phyloP scores from a whole-genome alignment of 257 asterid species.

The Leonotis leonurus region DNA sequence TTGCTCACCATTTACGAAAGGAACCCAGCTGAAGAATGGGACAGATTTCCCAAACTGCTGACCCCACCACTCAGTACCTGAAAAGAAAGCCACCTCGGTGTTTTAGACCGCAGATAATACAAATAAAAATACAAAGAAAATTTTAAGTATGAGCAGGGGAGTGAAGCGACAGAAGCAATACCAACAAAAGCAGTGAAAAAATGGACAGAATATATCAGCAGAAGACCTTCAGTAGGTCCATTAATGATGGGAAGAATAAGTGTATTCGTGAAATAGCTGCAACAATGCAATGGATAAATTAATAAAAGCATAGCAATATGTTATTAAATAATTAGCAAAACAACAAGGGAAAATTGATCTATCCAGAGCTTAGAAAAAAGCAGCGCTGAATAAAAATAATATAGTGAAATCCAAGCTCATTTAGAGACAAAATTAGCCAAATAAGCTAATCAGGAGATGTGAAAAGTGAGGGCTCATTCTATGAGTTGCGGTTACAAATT shows the following conservation, averaged over 20 bases:
- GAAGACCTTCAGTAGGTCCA: slow-evolving; percentile 99
- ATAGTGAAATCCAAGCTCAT: background rate
- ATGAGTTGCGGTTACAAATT: background rate
- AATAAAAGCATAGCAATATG: background rate
- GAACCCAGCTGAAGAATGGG: slow-evolving; percentile 78
- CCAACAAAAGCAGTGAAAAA: slow-evolving; percentile 84
- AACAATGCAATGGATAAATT: slow-evolving; percentile 9
- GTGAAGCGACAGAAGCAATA: slow-evolving; percentile 29
- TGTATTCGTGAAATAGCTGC: slow-evolving; percentile 93
- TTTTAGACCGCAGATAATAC: background rate
- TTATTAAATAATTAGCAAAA: background rate
- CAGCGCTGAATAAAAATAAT: background rate
- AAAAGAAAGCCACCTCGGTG: slow-evolving; percentile 21
- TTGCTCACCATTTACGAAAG: slow-evolving; percentile 64
- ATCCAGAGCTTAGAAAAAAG: slow-evolving; percentile 4
- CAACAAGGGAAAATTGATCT: background rate
- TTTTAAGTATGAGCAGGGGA: slow-evolving; percentile 7
- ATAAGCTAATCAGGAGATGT: background rate
- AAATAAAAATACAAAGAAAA: background rate
- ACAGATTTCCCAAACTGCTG: slow-evolving; percentile 67
- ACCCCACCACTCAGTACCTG: slow-evolving; percentile 97
- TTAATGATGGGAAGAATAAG: slow-evolving; percentile 92
- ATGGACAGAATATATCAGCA: slow-evolving; percentile 82
- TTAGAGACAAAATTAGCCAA: background rate
- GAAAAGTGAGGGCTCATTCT: background rate